These are phyloP conservation scores for Suhomyces maxii DNA, from an alignment of 1,139 yeast species.

Conservation along the genomic window DNA sequence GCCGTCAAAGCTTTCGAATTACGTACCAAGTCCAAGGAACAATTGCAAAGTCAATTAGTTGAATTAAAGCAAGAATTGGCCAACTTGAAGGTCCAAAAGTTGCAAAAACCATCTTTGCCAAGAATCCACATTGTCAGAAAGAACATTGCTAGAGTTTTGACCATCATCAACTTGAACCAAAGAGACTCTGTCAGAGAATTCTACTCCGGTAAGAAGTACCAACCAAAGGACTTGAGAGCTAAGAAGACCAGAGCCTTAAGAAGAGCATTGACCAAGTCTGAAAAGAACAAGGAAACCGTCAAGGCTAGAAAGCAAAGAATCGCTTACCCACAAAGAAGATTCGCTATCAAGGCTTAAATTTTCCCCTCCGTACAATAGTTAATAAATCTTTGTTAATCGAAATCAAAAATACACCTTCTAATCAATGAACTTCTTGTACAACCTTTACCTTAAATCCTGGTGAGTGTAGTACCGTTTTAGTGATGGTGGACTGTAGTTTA, in stretches of 20 bases:
- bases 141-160: conserved; percentile 97
- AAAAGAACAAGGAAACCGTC: conserved; percentile 77
- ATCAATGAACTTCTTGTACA: too few species aligned
- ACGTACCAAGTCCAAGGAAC: conserved; percentile 96
- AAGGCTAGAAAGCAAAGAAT: conserved; percentile 89
- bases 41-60: conserved; percentile 90
- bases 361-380: conserved; percentile 12
- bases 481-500: too few species aligned
- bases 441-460: too few species aligned
- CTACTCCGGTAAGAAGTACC: conserved; percentile 95
- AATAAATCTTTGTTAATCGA: conserved; percentile 10
- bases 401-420: not conserved
- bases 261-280: conserved; percentile 90
- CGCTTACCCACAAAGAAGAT: conserved; percentile 98
- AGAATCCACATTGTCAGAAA: conserved; percentile 96
- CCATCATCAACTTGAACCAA: conserved; percentile 95
- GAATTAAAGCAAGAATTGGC: conserved; percentile 98
- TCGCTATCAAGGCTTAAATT: conserved; percentile 94
- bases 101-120: conserved; percentile 89
- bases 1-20: conserved; percentile 94
- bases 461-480: too few species aligned
- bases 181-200: conserved; percentile 93
- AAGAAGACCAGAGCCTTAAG: conserved; percentile 99
- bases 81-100: conserved; percentile 93
- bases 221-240: conserved; percentile 98